phyloP scores from a whole-genome alignment of 495 filamentous ascomycete species.

The Podospora comata region DNA sequence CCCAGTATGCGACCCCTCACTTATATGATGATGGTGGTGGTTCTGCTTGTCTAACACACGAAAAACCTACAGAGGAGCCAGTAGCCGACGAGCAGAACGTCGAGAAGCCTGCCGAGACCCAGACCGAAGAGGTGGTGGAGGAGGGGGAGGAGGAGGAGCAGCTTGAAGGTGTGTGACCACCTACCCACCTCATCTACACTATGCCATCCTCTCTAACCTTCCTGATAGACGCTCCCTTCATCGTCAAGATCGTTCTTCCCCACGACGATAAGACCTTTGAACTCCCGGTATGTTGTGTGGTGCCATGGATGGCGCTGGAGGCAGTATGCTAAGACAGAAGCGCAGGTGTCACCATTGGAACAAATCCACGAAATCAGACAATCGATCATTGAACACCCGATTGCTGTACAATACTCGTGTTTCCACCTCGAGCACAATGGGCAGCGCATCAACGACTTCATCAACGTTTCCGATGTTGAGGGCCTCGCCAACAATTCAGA shows the following conservation, averaged over 20 bases:
- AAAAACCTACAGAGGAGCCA: slow-evolving; percentile 22
- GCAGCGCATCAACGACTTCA: slow-evolving; percentile 86
- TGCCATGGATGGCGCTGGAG: not conserved
- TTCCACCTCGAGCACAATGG: slow-evolving; percentile 93
- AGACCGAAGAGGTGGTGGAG: slow-evolving; percentile 12
- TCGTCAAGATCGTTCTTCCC: slow-evolving; percentile 74
- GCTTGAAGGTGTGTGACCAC: slow-evolving; percentile 17
- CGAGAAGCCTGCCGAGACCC: slow-evolving; percentile 18
- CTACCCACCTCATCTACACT: not conserved
- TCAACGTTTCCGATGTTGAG: slow-evolving; percentile 88
- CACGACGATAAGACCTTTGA: slow-evolving; percentile 74
- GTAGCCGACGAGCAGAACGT: slow-evolving; percentile 19
- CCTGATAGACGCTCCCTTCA: slow-evolving; percentile 59
- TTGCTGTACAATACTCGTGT: slow-evolving; percentile 94
- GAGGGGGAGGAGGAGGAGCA: slow-evolving; percentile 30
- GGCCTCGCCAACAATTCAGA: slow-evolving; percentile 70
- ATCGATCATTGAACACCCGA: slow-evolving; percentile 90
- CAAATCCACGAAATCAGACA: slow-evolving; percentile 97
- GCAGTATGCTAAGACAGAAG: slow-evolving; percentile 25
- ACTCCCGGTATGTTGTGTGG: slow-evolving; percentile 63
- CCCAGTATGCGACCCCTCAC: slow-evolving; percentile 16
- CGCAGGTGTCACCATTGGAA: slow-evolving; percentile 83
- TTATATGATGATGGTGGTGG: too few relatives aligned
- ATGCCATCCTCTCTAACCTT: not conserved
- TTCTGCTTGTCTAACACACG: slow-evolving; percentile 13